Conservation (phyloP, 2,329 filamentous ascomycete species). For the Ascochyta rabiei region DNA sequence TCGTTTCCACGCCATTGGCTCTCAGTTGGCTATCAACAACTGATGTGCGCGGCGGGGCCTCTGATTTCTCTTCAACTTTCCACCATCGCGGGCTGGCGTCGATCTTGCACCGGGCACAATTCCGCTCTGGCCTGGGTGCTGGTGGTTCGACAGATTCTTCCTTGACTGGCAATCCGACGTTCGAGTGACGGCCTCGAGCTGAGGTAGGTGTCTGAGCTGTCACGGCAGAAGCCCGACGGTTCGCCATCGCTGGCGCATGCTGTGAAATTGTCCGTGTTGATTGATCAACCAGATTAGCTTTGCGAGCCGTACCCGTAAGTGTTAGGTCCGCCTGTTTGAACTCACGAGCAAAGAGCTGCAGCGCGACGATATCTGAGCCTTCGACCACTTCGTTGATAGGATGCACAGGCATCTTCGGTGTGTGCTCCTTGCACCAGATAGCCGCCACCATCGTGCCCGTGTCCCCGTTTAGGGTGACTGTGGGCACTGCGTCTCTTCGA, state of each 20-base stretch:
- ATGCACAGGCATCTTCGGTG: constrained; percentile 73
- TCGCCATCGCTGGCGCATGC: constrained; percentile 30
- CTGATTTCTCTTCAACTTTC: constrained; percentile 36
- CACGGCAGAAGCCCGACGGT: constrained; percentile 51
- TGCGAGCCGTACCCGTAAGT: constrained; percentile 89
- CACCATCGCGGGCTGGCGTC: constrained; percentile 72
- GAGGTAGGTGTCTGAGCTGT: constrained; percentile 42
- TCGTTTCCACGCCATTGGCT: constrained; percentile 29
- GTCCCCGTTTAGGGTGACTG: constrained; percentile 81
- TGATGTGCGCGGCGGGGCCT: constrained; percentile 11
- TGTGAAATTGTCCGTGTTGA: constrained; percentile 60
- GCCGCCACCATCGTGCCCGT: constrained; percentile 82
- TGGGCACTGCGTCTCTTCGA: constrained; percentile 77
- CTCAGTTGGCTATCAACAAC: constrained; percentile 30
- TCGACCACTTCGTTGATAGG: constrained; percentile 77
- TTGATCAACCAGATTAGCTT: constrained; percentile 78
- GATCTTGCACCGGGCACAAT: constrained; percentile 57
- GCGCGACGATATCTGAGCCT: constrained; percentile 73
- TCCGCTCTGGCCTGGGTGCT: constrained; percentile 40
- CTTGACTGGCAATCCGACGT: constrained; percentile 44
- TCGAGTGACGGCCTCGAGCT: constrained; percentile 42
- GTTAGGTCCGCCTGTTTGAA: constrained; percentile 95
- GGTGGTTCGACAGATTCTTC: constrained; percentile 45
- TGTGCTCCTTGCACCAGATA: constrained; percentile 92
- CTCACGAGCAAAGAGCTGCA: constrained; percentile 85